Base-by-base conservation (phyloP, 2,329 filamentous ascomycete species). In the Fusarium poae region DNA sequence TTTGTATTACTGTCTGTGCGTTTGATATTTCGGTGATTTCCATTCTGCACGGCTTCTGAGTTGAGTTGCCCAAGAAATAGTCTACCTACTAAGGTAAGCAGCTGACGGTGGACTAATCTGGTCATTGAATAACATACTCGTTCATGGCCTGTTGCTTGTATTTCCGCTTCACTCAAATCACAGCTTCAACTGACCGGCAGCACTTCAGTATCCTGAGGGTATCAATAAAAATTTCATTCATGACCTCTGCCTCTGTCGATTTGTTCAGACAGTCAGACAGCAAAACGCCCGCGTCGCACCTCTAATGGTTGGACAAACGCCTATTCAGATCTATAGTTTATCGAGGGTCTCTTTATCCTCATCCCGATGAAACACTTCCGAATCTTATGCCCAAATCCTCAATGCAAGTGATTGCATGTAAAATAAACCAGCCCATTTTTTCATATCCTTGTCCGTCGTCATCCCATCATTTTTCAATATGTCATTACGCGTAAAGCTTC, bases 401-500 rank as follows among this genome's bases (percentile, higher is more conserved):
- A 23, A 65, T 68, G 61, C 68, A 73, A 68, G 54, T 62, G 46
- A 55, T 65, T 68, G 60, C 66, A 68, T 60, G n/a, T 43, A 59
- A 51, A 68, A 62, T 27, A 50, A 72, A 56, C 43, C 61, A 65
- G 7, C 37, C 59, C 67, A 54, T 34, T 50, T 54, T 62, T 45
- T 57, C 46, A 40, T 67, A 49, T 70, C 50, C 66, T 62, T 65
- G 11, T 54, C 61, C 60, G 32, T 48, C 58, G 27, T 61, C 62
- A 60, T 65, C 48, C 58, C 56, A 20, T 68, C 62, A 55, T 67
- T 68, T 73, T 57, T 57, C 42, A 56, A 44, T 64, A 68, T 72
- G 65, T 73, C 72, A 74, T 81, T 89, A 97, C 76, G 94, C 93
- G 83, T 97, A 99, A 73, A 99, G 91, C 88, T 98, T 99, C 92